Evolutionary conservation across 2,329 filamentous ascomycete species (phyloP), one percentile per base, ranked within the genome.

Genomic region (Hortaea sp.): DNA sequence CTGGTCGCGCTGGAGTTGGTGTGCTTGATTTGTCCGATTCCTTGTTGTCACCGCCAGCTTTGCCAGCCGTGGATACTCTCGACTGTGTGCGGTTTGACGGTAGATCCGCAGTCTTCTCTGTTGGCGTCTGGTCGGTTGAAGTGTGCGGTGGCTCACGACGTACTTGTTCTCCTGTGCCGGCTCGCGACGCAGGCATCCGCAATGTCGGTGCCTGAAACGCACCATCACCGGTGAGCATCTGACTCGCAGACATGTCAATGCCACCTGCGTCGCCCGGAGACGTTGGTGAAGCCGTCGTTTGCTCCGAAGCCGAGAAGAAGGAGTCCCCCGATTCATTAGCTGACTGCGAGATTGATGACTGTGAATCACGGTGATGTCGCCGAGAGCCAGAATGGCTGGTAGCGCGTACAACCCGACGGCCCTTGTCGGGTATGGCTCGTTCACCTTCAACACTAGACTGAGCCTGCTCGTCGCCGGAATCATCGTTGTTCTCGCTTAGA

Each of bases 221-320:
- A 56, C 92, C 87, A 56, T 88, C 95, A 31, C 85, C 81, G 44
- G 79, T 78, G 6, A 98, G 69, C 34, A 97, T 95, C 64, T 95
- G 88, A 62, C 90, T 97, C 2, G 86, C 90, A 3, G 89, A 94
- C 41, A 84, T 62, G 45, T 62, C 51, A 6, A 48, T 48, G 11
- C 51, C 49, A 6, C 31, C 41, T 48, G 32, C n/a, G 7, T 41
- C 41, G 29, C 46, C 42, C 41, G 29, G 51, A 48, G 46, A 53
- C 43, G n/a, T 53, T 35, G 13, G 55, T 46, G 46, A 54, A 20
- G 46, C 56, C 13, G 55, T 41, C 6, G 48, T 52, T 10, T 57
- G 56, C 20, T 63, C 62, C 3, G 59, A 59, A 2, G 58, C 55
- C 3, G 57, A 60, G n/a, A 54, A 76, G 50, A 82, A 86, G 2